phyloP scores from a whole-genome alignment of 2,329 filamentous ascomycete species.

The Geosmithia putterillii region DNA sequence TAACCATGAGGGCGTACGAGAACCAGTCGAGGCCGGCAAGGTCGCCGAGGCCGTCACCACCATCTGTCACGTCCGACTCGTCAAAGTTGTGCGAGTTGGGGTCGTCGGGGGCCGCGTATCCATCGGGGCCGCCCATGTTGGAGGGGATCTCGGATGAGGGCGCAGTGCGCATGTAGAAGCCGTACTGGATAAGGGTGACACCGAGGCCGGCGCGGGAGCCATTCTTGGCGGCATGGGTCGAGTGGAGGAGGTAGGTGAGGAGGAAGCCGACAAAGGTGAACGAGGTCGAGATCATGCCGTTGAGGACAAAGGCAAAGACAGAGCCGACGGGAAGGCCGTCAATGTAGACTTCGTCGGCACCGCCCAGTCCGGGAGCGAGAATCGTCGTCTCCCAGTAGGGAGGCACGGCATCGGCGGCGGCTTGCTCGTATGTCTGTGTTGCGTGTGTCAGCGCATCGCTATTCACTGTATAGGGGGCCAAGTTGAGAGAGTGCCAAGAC shows the following conservation, averaged over 20 bases:
- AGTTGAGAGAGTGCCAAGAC: too few relatives aligned
- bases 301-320: slow-evolving; percentile 80
- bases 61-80: slow-evolving; percentile 49
- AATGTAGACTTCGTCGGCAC: slow-evolving; percentile 91
- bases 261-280: slow-evolving; percentile 97
- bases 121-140: slow-evolving; percentile 37
- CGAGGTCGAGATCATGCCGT: slow-evolving; percentile 92
- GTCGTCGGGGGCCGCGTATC: slow-evolving; percentile 62
- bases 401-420: slow-evolving; percentile 86
- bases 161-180: slow-evolving; percentile 80
- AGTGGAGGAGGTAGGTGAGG: slow-evolving; percentile 94
- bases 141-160: slow-evolving; percentile 26
- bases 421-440: slow-evolving; percentile 86
- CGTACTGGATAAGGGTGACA: slow-evolving; percentile 90
- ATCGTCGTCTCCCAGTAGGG: slow-evolving; percentile 99
- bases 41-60: slow-evolving; percentile 33
- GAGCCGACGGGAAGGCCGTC: slow-evolving; percentile 90
- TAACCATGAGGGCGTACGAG: slow-evolving; percentile 87
- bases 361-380: slow-evolving; percentile 77
- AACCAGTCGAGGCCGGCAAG: slow-evolving; percentile 76
- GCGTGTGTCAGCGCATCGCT: slow-evolving; percentile 19
- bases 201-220: slow-evolving; percentile 89
- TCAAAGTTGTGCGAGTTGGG: slow-evolving; percentile 88
- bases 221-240: slow-evolving; percentile 95
- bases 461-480: background rate